Conservation (phyloP, 768 basidiomycete genomes). For the Tricholoma furcatifolium region DNA sequence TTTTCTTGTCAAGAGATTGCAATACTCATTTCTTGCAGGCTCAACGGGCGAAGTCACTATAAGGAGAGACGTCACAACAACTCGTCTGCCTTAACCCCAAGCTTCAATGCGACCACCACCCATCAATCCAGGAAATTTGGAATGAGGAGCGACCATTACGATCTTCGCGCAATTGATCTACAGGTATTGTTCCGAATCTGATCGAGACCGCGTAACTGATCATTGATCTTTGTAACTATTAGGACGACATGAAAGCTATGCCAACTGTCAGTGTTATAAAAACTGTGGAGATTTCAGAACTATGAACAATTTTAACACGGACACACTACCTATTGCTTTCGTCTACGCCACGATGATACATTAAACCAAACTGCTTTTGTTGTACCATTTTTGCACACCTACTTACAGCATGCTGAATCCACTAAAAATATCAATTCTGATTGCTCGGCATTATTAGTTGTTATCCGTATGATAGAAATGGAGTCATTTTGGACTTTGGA, state of each 20-base stretch:
- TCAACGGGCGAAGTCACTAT: slow-evolving; percentile 20
- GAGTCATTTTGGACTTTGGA: too few species aligned
- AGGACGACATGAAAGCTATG: slow-evolving; percentile 9
- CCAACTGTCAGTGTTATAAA: slow-evolving; percentile 19
- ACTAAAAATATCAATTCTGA: too few species aligned
- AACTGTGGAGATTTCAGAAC: slow-evolving; percentile 20
- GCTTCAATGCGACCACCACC: not conserved
- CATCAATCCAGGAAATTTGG: slow-evolving; percentile 2
- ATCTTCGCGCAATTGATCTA: slow-evolving; percentile 7
- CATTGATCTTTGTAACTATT: not conserved
- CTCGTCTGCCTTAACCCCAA: slow-evolving; percentile 9
- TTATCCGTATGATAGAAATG: too few species aligned
- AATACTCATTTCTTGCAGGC: slow-evolving; percentile 5
- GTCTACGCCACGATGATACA: too few species aligned
- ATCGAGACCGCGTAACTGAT: not conserved
- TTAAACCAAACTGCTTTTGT: too few species aligned
- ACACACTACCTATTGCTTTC: too few species aligned
- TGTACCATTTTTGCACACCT: too few species aligned
- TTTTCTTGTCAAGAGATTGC: too few species aligned
- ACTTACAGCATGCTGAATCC: too few species aligned
- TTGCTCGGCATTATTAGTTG: too few species aligned
- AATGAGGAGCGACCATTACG: slow-evolving; percentile 10
- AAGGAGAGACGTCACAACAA: slow-evolving; percentile 12
- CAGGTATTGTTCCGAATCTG: slow-evolving; percentile 4
- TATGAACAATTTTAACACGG: slow-evolving; percentile 8